Evolutionary conservation across 345 rosid genomes (phyloP), one percentile per base, ranked within the genome.

Genomic region (Salix viminalis): DNA sequence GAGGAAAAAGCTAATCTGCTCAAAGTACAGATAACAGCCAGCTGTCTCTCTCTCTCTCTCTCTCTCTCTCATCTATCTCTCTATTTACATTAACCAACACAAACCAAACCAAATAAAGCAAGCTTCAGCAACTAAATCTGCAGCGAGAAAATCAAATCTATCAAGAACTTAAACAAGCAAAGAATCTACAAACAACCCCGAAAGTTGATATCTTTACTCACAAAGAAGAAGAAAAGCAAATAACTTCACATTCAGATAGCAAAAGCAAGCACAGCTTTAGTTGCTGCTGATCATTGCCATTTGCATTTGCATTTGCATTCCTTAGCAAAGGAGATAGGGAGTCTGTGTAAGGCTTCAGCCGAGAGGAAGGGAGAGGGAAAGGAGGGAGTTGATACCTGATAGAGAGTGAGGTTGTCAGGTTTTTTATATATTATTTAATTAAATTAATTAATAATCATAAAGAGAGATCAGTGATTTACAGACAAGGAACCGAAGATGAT

Each of bases 401-500:
- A 70, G 52, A 71, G 69, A 76, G 73, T 30, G 81, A 65, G 58
- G 68, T 39, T 32, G 64, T 71, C 46, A 71, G 66, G 39, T 56
- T 72, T 73, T 16, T 15, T 58, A 58, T n/a, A 58, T n/a, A 58
- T 58, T 56, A 9, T 9, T 32, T 58, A 8, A 58, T 58, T n/a
- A 0, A 41, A 11, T 41, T 23, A 58, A 58, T 23, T 58, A 3
- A n/a, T 58, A 58, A 58, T 58, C 28, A 58, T 58, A 23, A 46
- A 46, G 28, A 58, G 64, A 58, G 28, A 58, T 58, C 64, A 58
- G 1, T 30, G 44, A 32, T 69, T 46, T 72, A 30, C 71, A 72
- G 77, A 76, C 83, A 81, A 19, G 19, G 71, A n/a, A 70, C 28
- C 83, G 79, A 75, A 28, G 76, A 80, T 75, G 48, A 70, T 75